These are phyloP conservation scores for Saturnispora serradocipensis DNA, from an alignment of 805 yeast species.

Conservation along the genomic window DNA sequence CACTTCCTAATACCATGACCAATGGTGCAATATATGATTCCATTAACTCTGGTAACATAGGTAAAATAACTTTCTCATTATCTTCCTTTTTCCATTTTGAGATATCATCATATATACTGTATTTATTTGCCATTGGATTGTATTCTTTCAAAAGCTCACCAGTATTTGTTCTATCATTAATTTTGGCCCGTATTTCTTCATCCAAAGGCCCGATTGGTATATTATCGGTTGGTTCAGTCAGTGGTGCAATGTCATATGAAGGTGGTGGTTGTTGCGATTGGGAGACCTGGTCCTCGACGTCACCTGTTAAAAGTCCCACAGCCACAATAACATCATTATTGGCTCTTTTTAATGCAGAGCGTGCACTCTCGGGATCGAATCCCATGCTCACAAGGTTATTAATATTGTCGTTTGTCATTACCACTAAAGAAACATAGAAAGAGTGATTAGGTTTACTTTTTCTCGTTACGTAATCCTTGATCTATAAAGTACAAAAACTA, in stretches of 20 bases:
- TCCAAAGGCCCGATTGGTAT: not conserved
- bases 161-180: not conserved
- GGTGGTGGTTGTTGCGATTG: not conserved
- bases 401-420: slow-evolving; percentile 19
- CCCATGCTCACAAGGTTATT: slow-evolving; percentile 23
- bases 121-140: slow-evolving; percentile 6
- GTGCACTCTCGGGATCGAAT: slow-evolving; percentile 17
- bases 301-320: slow-evolving; percentile 19
- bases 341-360: slow-evolving; percentile 25
- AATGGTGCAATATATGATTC: slow-evolving; percentile 37
- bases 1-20: slow-evolving; percentile 31
- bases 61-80: slow-evolving; percentile 29
- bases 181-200: not conserved
- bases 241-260: slow-evolving; percentile 1
- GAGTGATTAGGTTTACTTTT: not conserved
- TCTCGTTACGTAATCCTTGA: slow-evolving; percentile 1
- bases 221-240: not conserved
- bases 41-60: slow-evolving; percentile 24
- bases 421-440: slow-evolving; percentile 2
- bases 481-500: slow-evolving; percentile 19
- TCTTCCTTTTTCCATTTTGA: slow-evolving; percentile 19
- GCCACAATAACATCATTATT: slow-evolving; percentile 29
- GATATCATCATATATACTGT: slow-evolving; percentile 27
- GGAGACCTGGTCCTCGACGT: not conserved
- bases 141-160: slow-evolving; percentile 1